Evolutionary conservation across 306 rosid genomes (phyloP), one percentile per base, ranked within the genome.

Genomic region (Inga oerstediana): DNA sequence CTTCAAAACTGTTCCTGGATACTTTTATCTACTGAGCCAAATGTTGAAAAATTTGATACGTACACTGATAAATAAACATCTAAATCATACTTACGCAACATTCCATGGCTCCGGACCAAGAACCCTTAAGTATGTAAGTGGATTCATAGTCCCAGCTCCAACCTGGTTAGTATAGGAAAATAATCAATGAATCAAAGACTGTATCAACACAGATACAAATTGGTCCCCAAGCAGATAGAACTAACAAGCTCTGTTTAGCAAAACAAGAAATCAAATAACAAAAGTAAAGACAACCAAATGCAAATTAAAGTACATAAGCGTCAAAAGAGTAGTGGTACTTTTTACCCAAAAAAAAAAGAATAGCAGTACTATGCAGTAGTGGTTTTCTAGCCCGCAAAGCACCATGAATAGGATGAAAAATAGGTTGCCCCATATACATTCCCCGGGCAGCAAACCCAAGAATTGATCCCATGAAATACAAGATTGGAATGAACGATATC

Each of bases 71-170:
- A 91, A 88, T 87, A 85, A 86, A 85, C 91, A 80, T 86, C 80
- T 73, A 83, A 76, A 74, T 83, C 88, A 91, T 88, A 95, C 98
- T 89, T 95, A 95, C 97, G 98, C 99, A 81, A 95, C 99, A 92
- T 92, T 92, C 99, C 99, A 93, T 5, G 99, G 98, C 87, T 95
- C 99, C 32, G 99, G 99, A 86, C 99, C 99, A 54, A 95, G 96
- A 84, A 95, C 99, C 88, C 99, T 91, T 84, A 95, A 87, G 89
- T 91, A 95, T 81, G 98, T 93, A 74, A 90, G 91, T 80, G 99
- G 99, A 91, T 95, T 95, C 99, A 95, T 95, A 72, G 99, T 95
- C 82, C 99, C 99, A 51, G 99, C 97, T 83, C 99, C 99, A 87
- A 95, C 99, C 99, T 95, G 89, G 78, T 84, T 86, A 89, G 80